Evolutionary conservation across 2,329 filamentous ascomycete genomes (phyloP).

Genomic region (Monosporascus sp.): DNA sequence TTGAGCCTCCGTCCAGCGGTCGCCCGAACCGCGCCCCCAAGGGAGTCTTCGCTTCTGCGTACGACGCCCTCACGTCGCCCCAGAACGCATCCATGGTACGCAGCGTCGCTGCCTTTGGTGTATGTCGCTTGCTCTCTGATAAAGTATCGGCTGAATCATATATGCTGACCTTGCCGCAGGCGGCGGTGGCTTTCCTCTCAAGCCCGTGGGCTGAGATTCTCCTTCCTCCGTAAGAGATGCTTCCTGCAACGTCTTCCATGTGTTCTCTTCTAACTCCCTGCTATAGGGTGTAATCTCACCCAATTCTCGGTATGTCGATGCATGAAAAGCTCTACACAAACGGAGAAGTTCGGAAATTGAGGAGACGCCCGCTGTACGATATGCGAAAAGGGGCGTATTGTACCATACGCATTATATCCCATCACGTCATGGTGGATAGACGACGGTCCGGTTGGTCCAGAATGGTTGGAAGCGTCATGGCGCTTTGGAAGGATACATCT

Average conservation of each 20-base stretch:
- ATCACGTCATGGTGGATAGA: not conserved
- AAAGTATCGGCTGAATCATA: not conserved
- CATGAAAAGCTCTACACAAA: not conserved
- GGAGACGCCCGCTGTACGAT: not conserved
- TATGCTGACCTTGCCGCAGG: conserved; percentile 33
- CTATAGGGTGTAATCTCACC: not conserved
- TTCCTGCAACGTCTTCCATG: not conserved
- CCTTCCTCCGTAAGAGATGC: conserved; percentile 52
- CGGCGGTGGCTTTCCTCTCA: conserved; percentile 59
- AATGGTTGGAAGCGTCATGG: not conserved
- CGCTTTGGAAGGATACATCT: not conserved
- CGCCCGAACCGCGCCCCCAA: conserved; percentile 38
- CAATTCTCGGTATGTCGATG: too few relatives aligned
- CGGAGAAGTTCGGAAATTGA: too few relatives aligned
- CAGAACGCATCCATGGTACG: conserved; percentile 66
- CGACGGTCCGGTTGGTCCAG: not conserved
- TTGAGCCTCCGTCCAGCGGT: conserved; percentile 38
- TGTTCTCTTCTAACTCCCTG: not conserved
- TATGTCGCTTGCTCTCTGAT: conserved; percentile 35
- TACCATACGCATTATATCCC: not conserved
- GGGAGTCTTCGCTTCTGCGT: conserved; percentile 53
- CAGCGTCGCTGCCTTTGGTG: conserved; percentile 62
- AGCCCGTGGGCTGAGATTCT: conserved; percentile 64
- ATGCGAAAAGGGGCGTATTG: not conserved
- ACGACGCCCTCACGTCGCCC: conserved; percentile 56